Percentiles rank a stretch among this genome's conserved stretches.
Evolutionary conservation across 2,329 filamentous ascomycete genomes (phyloP).

Genomic region (Sclerotiophoma versabilis): DNA sequence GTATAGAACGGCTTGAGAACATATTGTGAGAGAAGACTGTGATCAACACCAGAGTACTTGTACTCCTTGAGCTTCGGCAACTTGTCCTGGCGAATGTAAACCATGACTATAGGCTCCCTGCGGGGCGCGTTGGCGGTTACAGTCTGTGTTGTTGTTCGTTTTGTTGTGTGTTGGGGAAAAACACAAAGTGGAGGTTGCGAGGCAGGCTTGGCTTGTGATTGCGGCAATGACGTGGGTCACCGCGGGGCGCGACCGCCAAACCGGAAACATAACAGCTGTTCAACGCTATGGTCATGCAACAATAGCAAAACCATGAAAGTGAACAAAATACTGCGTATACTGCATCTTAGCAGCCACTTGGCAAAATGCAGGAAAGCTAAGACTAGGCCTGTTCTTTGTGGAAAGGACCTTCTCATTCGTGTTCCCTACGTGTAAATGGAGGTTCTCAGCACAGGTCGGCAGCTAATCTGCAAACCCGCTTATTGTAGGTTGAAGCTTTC

Average conservation of each 20-base stretch:
- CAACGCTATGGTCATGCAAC: not conserved
- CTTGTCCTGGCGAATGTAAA: constrained; percentile 92
- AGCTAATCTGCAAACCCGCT: no score
- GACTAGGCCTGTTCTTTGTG: no score
- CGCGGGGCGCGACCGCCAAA: constrained; percentile 13
- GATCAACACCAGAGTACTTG: constrained; percentile 93
- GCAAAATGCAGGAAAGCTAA: no score
- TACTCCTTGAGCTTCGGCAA: constrained; percentile 90
- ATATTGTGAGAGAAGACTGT: constrained; percentile 88
- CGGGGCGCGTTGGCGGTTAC: constrained; percentile 5
- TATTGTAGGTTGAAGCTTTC: no score
- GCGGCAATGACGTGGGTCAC: constrained; percentile 41
- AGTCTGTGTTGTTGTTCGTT: constrained; percentile 19
- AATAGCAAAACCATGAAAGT: no score
- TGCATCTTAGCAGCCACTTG: no score
- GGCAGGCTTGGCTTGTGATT: constrained; percentile 36
- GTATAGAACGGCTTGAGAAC: constrained; percentile 98
- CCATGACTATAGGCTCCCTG: constrained; percentile 64
- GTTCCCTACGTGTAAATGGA: no score
- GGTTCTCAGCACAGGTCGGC: no score
- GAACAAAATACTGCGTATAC: no score
- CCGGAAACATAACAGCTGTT: constrained; percentile 8
- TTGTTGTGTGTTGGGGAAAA: constrained; percentile 13
- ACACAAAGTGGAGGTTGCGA: constrained; percentile 17
- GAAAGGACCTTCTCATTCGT: no score